phyloP scores from a whole-genome alignment of 108 stramenopile species.

The Nitzschia sp. region DNA sequence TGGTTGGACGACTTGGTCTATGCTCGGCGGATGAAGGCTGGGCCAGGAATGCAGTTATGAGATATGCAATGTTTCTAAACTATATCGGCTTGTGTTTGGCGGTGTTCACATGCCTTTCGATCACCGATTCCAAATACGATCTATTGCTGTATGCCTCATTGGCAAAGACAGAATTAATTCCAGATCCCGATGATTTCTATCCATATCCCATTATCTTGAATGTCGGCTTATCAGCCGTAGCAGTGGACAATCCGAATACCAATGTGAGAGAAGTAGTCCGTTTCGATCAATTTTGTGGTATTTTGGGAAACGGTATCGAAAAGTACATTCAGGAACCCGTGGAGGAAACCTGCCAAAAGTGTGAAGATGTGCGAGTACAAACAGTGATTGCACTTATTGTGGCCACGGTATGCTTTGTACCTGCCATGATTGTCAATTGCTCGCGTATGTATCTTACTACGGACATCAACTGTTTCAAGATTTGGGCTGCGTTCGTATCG shows the following conservation, averaged over 20 bases:
- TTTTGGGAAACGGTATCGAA: not conserved
- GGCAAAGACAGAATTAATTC: not conserved
- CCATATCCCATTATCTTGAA: conserved; percentile 1
- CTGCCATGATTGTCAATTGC: conserved; percentile 1
- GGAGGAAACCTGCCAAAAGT: conserved; percentile 3
- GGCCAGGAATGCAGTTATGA: conserved; percentile 10
- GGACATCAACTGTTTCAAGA: conserved; percentile 23
- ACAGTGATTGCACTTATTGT: conserved; percentile 12
- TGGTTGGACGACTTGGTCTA: conserved; percentile 12
- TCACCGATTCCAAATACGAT: not conserved
- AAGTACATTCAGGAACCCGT: conserved; percentile 8
- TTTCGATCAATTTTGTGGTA: conserved; percentile 25
- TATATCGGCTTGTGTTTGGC: not conserved
- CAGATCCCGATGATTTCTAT: not conserved
- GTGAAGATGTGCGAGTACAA: not conserved
- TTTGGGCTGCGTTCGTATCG: not conserved
- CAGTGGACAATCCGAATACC: conserved; percentile 12
- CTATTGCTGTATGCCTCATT: not conserved
- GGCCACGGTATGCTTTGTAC: conserved; percentile 2
- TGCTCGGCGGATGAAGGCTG: conserved; percentile 10
- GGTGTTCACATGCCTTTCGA: conserved; percentile 2
- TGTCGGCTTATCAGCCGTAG: conserved; percentile 9
- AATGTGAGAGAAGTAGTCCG: not conserved
- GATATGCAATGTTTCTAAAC: conserved; percentile 5
- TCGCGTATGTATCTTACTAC: conserved; percentile 7